A percentile compares a stretch with the other conserved stretches of the same genome.
Evolutionary conservation across 768 basidiomycete genomes (phyloP).

Genomic region (Psilocybe cyanescens): DNA sequence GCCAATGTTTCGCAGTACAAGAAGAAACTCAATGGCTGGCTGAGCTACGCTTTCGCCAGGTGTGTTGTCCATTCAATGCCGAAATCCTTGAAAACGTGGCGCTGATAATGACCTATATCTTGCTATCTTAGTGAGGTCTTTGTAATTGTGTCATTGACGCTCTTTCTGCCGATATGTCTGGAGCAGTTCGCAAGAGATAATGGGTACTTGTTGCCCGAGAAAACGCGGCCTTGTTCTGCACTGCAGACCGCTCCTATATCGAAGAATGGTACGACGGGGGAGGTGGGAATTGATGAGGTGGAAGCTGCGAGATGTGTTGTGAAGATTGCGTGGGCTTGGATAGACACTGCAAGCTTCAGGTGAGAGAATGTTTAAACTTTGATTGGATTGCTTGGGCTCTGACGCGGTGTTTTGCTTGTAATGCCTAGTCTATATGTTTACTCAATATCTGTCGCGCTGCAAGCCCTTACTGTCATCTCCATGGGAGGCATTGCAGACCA

Average conservation of each 20-base stretch:
- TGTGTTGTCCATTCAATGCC: constrained; percentile 23
- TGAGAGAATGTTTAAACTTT: constrained; percentile 30
- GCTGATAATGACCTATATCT: neutral
- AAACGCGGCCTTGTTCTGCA: constrained; percentile 57
- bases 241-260: constrained; percentile 17
- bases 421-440: constrained; percentile 77
- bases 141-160: constrained; percentile 77
- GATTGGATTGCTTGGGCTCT: neutral
- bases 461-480: constrained; percentile 94
- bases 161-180: constrained; percentile 83
- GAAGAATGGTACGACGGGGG: constrained; percentile 12
- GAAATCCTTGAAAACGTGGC: too few species aligned
- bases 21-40: constrained; percentile 70
- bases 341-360: constrained; percentile 94
- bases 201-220: constrained; percentile 76
- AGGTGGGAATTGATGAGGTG: constrained; percentile 4
- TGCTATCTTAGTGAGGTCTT: constrained; percentile 70
- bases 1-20: constrained; percentile 29
- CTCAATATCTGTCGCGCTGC: constrained; percentile 85
- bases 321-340: constrained; percentile 81
- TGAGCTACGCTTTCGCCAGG: constrained; percentile 88
- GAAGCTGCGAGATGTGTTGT: constrained; percentile 74
- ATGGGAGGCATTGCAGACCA: constrained; percentile 92
- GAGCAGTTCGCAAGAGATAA: constrained; percentile 92
- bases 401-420: neutral